phyloP scores from a whole-genome alignment of 768 basidiomycete genomes.

The Rhizopogon sp. region DNA sequence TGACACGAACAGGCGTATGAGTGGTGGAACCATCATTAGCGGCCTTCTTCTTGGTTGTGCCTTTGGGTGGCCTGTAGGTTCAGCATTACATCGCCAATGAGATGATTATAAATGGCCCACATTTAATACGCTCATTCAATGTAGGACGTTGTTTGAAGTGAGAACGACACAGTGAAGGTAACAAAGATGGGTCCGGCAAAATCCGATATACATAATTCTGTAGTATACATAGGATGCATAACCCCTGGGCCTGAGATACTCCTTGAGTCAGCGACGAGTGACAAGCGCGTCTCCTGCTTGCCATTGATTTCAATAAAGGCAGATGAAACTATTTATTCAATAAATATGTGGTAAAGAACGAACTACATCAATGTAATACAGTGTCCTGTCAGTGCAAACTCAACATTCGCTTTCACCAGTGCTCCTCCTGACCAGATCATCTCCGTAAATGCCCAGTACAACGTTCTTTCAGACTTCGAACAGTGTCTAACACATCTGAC shows the following conservation, averaged over 20 bases:
- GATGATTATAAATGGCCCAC: neutral
- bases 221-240: no score
- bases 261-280: no score
- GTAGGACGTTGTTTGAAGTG: neutral
- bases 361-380: neutral
- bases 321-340: no score
- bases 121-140: neutral
- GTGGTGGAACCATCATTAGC: constrained; percentile 5
- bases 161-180: no score
- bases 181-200: no score
- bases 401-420: neutral
- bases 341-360: no score
- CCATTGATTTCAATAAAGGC: no score
- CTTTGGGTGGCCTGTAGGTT: constrained; percentile 25
- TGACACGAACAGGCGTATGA: constrained; percentile 16
- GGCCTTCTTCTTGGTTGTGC: constrained; percentile 15
- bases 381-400: neutral
- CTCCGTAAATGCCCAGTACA: neutral
- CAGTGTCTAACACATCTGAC: neutral
- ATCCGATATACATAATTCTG: no score
- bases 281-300: no score
- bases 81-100: neutral
- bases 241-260: no score
- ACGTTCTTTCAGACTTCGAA: neutral
- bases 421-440: neutral